A percentile compares a stretch with the other conserved stretches of the same genome.
Evolutionary conservation across 2,329 filamentous ascomycete species (phyloP).

Genomic region (Penicillium sp.): DNA sequence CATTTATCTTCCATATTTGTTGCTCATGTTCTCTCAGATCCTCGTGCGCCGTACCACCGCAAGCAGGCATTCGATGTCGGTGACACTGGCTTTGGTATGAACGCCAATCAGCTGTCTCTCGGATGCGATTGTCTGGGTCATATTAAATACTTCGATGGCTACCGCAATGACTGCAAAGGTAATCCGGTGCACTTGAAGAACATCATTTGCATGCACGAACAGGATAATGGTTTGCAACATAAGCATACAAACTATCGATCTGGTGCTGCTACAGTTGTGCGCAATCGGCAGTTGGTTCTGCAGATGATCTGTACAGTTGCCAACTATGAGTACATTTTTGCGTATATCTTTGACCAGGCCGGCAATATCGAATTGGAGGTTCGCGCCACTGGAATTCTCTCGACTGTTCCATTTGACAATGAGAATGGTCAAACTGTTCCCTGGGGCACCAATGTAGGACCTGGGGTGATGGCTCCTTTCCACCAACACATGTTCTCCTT

Average conservation of each 20-base stretch:
- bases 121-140: slow-evolving; percentile 71
- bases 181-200: slow-evolving; percentile 63
- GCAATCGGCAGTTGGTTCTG: slow-evolving; percentile 65
- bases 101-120: slow-evolving; percentile 68
- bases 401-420: slow-evolving; percentile 65
- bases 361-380: slow-evolving; percentile 68
- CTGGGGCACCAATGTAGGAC: slow-evolving; percentile 69
- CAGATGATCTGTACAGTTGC: slow-evolving; percentile 65
- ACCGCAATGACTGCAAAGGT: slow-evolving; percentile 62
- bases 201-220: slow-evolving; percentile 69
- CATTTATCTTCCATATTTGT: not conserved
- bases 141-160: slow-evolving; percentile 66
- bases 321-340: slow-evolving; percentile 56
- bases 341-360: slow-evolving; percentile 71
- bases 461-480: slow-evolving; percentile 67
- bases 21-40: slow-evolving; percentile 56
- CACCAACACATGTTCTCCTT: slow-evolving; percentile 78
- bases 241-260: slow-evolving; percentile 74
- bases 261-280: slow-evolving; percentile 61
- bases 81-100: slow-evolving; percentile 65
- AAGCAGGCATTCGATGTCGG: slow-evolving; percentile 72
- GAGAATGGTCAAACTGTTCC: slow-evolving; percentile 61
- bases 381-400: slow-evolving; percentile 68
- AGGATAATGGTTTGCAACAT: slow-evolving; percentile 68
- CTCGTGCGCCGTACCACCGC: slow-evolving; percentile 67